Evolutionary conservation across 2,329 filamentous ascomycete species (phyloP), one percentile per base, ranked within the genome.

Genomic region (Orbilia blumenaviensis): DNA sequence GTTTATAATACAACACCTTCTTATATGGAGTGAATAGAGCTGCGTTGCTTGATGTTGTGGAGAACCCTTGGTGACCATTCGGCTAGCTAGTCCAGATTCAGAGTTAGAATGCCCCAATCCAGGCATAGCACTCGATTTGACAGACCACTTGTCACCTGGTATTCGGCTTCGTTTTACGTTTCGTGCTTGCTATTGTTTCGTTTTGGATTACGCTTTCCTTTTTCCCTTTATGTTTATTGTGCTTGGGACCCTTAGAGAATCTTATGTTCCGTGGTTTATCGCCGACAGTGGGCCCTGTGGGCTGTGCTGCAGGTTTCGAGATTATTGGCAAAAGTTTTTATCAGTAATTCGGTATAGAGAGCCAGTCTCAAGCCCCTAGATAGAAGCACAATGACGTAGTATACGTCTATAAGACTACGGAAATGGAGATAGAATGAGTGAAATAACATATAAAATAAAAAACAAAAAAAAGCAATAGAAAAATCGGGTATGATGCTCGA

Each of bases 151-250:
- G 52, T 56, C 52, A 38, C 32, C 52, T 6, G 9, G 29, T 23
- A 25, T 27, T 56, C 52, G 52, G 52, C 48, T 54, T 54, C 48
- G 29, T 54, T 54, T 54, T 54, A 54, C 48, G 29, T 54, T 54
- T 54, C n/a, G 27, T 54, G 48, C 27, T 34, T 54, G 48, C 52
- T 56, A 32, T 56, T 38, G 23, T 56, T 56, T 56, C 52, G 52
- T 56, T 56, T 56, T 36, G 52, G 52, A 23, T 25, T 56, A 18
- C 38, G 52, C 52, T 38, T 56, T 56, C 52, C 52, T 56, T 38
- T 56, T 54, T 56, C 52, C n/a, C n/a, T 25, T 56, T 56, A 2
- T 29, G 7, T 10, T 29, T 50, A 3, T 29, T 50, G 2, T n/a
- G 6, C 27, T 36, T 54, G n/a, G 27, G 18, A 9, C 2, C n/a